These are phyloP conservation scores for Saccharum officinarum DNA, from an alignment of 176 grass and related monocot species.

Conservation along the genomic window DNA sequence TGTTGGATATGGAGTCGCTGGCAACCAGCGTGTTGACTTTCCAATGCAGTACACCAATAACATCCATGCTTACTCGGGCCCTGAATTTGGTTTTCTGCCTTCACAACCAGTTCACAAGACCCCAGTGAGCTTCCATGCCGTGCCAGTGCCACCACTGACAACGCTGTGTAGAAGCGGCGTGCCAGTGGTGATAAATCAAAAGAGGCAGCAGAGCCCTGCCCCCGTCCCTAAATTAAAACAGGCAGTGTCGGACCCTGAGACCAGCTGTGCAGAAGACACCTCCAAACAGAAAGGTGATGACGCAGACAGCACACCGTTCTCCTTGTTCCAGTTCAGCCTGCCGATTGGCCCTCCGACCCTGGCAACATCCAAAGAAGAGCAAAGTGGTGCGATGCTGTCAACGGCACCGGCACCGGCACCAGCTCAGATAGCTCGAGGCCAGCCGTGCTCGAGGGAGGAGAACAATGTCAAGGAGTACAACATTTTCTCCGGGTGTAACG, in stretches of 20 bases:
- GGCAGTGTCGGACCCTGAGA: background rate
- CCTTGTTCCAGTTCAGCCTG: conserved; percentile 82
- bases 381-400: conserved; percentile 11
- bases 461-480: conserved; percentile 76
- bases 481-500: conserved; percentile 69
- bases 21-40: conserved; percentile 44
- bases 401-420: background rate
- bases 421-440: conserved; percentile 1
- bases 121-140: conserved; percentile 31
- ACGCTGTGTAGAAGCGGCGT: conserved; percentile 16
- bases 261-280: conserved; percentile 15
- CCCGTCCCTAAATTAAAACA: conserved; percentile 7
- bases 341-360: conserved; percentile 40
- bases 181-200: conserved; percentile 34
- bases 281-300: conserved; percentile 7
- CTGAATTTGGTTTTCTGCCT: conserved; percentile 51
- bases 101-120: conserved; percentile 43
- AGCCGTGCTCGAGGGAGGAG: conserved; percentile 64
- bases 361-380: conserved; percentile 44
- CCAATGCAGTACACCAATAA: conserved; percentile 50
- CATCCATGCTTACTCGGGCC: conserved; percentile 48
- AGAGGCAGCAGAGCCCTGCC: conserved; percentile 26
- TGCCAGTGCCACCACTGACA: conserved; percentile 5
- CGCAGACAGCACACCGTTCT: conserved; percentile 43
- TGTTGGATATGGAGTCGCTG: conserved; percentile 47